Base-by-base conservation (phyloP, 345 rosid species). In the Murraya koenigii region DNA sequence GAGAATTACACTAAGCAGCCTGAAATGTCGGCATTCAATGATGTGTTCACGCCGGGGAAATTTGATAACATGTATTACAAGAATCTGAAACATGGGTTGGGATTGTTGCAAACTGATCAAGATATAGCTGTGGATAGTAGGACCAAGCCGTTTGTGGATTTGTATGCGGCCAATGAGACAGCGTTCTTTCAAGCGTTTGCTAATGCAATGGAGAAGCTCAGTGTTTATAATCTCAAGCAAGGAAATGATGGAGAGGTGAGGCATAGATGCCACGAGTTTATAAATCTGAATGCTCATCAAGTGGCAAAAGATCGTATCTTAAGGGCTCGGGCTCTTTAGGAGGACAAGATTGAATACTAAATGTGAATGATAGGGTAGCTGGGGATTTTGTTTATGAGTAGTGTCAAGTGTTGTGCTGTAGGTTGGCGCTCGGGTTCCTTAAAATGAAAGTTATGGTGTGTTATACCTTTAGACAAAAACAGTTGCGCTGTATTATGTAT, bases 261-360 rank as follows among this genome's bases (percentile, higher is more conserved):
- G 73, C 79, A 73, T 26, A 85, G 90, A 65, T 91, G 94, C 74
- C 94, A 91, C 69, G 89, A 86, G 25, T 88, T 86, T 80, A 90
- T 91, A 79, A 66, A 55, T 36, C 20, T 82, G 71, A 13, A 55
- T 4, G 72, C 77, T 14, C 33, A 74, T 10, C 33, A 7, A 22
- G n/a, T 19, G 19, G 26, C 3, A n/a, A 54, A 17, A 58, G 17
- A 52, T 32, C 26, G 38, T 59, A 7, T 30, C 33, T 23, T 1
- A 15, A 39, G 9, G 32, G 35, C 5, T 58, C 6, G 19, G 17
- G n/a, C n/a, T n/a, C n/a, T n/a, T 30, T 8, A 1, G 0, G 20
- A 23, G n/a, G n/a, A 17, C 36, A 28, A 47, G 15, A 54, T 15
- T 6, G n/a, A 30, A 15, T 15, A 8, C n/a, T n/a, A n/a, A n/a